Base-by-base conservation (phyloP, 805 yeast species). In the Cyberlindnera meyerae region DNA sequence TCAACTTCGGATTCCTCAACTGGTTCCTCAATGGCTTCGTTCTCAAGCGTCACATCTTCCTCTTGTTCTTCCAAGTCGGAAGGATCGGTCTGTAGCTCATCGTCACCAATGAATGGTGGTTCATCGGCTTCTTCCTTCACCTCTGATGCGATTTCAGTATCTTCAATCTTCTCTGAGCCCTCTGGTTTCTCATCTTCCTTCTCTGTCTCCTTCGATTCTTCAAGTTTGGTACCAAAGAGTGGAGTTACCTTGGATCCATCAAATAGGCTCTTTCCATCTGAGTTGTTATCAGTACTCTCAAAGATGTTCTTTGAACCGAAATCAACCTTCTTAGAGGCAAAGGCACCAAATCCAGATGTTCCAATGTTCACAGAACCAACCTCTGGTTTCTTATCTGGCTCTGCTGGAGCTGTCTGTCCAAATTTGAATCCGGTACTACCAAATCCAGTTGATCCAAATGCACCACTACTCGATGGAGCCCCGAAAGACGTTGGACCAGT, bases 281-380 rank as follows among this genome's bases (percentile, higher is more conserved):
- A 20, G 22, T 8, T n/a, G 5, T 26, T 8, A 8, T 31, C 22
- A n/a, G 36, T 24, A 11, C 29, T 24, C 3, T 16, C 48, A 29
- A 47, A 47, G 11, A 47, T 39, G 24, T 41, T 38, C 34, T 40
- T 45, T 1, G 32, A 22, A 3, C 43, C 42, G 26, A 40, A 34
- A 4, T 44, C 41, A 3, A 27, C 9, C 21, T 31, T 33, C 33
- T 41, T 37, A n/a, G 24, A 16, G 9, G 50, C 47, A 39, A 40
- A 46, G 4, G 47, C 45, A 15, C 40, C 46, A 24, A 44, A 46
- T 11, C 51, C 51, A 7, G 45, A 42, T 2, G 27, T 8, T 8
- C 40, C 29, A 22, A 37, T 13, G 15, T 24, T 26, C 11, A 33
- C 11, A 4, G 32, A 14, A 18, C 21, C 22, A 5, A 21, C 16